Evolutionary conservation across 2,329 filamentous ascomycete genomes (phyloP).

Genomic region (Aureobasidium namibiae): DNA sequence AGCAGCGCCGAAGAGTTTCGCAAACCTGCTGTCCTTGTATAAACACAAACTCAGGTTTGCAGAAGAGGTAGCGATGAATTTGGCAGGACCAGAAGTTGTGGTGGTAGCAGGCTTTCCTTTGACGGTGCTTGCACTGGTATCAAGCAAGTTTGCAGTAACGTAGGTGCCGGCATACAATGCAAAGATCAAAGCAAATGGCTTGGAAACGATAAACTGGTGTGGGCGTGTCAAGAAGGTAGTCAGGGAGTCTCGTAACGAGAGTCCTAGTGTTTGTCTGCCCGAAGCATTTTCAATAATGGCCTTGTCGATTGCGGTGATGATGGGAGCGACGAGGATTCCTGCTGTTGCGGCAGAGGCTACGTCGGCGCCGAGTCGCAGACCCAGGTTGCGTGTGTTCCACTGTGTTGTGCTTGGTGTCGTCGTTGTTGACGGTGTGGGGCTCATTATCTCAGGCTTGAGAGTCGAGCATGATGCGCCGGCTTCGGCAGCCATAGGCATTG

Average conservation of each 20-base stretch:
- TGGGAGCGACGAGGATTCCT: constrained; percentile 67
- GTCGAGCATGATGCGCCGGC: constrained; percentile 15
- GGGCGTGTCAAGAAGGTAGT: constrained; percentile 50
- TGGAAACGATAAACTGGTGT: constrained; percentile 52
- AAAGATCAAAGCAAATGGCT: constrained; percentile 59
- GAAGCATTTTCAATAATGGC: constrained; percentile 79
- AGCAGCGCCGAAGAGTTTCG: constrained; percentile 66
- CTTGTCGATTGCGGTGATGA: constrained; percentile 85
- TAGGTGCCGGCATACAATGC: constrained; percentile 81
- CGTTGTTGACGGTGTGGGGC: constrained; percentile 1
- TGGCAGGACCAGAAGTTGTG: constrained; percentile 66
- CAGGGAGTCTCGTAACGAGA: constrained; percentile 54
- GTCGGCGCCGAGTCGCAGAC: constrained; percentile 60
- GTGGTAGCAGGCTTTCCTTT: constrained; percentile 47
- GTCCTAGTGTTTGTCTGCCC: constrained; percentile 51
- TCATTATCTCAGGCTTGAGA: background rate
- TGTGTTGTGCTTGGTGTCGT: constrained; percentile 4
- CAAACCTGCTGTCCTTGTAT: constrained; percentile 84
- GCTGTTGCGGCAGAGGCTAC: constrained; percentile 60
- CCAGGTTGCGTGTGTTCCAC: constrained; percentile 73
- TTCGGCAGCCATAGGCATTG: constrained; percentile 23
- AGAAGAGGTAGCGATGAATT: constrained; percentile 72
- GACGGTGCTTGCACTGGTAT: constrained; percentile 65
- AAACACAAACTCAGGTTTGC: constrained; percentile 80
- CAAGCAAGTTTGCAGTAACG: constrained; percentile 76